Evolutionary conservation across 208 protist genomes (phyloP).

Genomic region (Leishmania aethiopica): DNA sequence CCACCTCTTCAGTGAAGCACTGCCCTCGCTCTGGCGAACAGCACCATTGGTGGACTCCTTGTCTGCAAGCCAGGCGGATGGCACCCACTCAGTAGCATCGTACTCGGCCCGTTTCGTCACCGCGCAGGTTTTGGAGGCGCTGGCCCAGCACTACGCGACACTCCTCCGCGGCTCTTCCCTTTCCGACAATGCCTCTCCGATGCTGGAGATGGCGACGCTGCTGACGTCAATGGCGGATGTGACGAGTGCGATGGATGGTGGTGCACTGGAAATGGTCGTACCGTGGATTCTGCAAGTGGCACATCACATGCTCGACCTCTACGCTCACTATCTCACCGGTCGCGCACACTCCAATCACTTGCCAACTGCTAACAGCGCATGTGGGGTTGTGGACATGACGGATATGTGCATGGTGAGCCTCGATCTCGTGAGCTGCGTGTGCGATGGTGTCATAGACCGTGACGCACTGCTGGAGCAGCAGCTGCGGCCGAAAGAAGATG

Average conservation of each 20-base stretch:
- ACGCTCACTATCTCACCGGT: slow-evolving; percentile 14
- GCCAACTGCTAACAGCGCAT: not conserved
- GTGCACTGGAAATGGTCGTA: slow-evolving; percentile 18
- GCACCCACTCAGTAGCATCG: not conserved
- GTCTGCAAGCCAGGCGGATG: not conserved
- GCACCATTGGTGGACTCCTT: slow-evolving; percentile 5
- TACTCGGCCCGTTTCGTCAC: slow-evolving; percentile 10
- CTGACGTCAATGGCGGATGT: slow-evolving; percentile 46
- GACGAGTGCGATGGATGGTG: slow-evolving; percentile 22
- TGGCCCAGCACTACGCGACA: slow-evolving; percentile 21
- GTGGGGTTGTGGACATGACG: slow-evolving; percentile 28
- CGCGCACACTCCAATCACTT: not conserved
- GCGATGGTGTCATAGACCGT: slow-evolving; percentile 43
- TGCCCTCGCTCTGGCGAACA: slow-evolving; percentile 20
- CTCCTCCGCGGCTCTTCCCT: slow-evolving; percentile 8
- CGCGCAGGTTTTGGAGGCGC: slow-evolving; percentile 24
- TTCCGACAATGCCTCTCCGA: slow-evolving; percentile 2
- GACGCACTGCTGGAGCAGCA: slow-evolving; percentile 18
- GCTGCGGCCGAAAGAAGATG: slow-evolving; percentile 9
- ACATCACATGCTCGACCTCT: slow-evolving; percentile 26
- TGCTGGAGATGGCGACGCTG: slow-evolving; percentile 41
- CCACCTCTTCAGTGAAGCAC: slow-evolving; percentile 23
- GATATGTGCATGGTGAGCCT: slow-evolving; percentile 53
- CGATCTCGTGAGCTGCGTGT: slow-evolving; percentile 58
- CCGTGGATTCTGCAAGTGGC: slow-evolving; percentile 35